These are phyloP conservation scores for Oldenlandia corymbosa DNA, from an alignment of 257 asterid genomes.

Conservation along the genomic window DNA sequence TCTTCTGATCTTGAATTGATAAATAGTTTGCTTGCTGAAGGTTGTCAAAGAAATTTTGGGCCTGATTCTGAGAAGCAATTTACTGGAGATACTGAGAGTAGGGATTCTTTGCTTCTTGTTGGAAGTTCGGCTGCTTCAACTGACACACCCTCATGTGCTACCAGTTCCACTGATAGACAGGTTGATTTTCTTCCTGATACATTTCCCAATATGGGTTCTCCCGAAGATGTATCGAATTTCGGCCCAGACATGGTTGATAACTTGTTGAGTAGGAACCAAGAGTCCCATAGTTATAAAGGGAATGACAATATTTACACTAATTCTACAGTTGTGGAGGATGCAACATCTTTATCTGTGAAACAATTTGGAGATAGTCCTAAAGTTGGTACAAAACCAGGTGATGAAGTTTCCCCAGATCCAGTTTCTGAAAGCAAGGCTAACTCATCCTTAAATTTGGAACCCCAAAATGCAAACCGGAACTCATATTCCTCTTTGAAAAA, in stretches of 20 bases:
- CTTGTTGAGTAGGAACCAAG: conserved; percentile 21
- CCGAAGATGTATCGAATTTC: conserved; percentile 38
- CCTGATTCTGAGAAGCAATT: conserved; percentile 21
- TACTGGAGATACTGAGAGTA: conserved; percentile 17
- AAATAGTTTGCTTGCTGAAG: conserved; percentile 19
- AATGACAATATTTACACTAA: conserved; percentile 24
- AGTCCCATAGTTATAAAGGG: conserved; percentile 26
- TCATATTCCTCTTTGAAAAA: conserved; percentile 27
- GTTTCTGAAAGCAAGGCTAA: conserved; percentile 14
- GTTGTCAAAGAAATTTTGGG: conserved; percentile 19
- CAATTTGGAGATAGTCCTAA: conserved; percentile 22
- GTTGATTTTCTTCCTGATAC: conserved; percentile 31
- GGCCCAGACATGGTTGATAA: conserved; percentile 18
- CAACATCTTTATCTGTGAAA: conserved; percentile 8
- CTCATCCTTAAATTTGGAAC: conserved; percentile 24
- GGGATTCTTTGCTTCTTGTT: conserved; percentile 14
- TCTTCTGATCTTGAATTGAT: conserved; percentile 18
- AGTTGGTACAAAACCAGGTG: conserved; percentile 22
- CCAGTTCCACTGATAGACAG: conserved; percentile 34
- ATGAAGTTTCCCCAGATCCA: conserved; percentile 1
- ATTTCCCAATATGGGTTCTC: conserved; percentile 34
- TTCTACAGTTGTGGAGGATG: conserved; percentile 25
- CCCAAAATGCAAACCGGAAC: conserved; percentile 28
- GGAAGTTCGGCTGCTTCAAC: conserved; percentile 21
- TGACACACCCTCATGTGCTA: conserved; percentile 24